Conservation (phyloP, 306 rosid genomes). For the Vigna nakashimae region DNA sequence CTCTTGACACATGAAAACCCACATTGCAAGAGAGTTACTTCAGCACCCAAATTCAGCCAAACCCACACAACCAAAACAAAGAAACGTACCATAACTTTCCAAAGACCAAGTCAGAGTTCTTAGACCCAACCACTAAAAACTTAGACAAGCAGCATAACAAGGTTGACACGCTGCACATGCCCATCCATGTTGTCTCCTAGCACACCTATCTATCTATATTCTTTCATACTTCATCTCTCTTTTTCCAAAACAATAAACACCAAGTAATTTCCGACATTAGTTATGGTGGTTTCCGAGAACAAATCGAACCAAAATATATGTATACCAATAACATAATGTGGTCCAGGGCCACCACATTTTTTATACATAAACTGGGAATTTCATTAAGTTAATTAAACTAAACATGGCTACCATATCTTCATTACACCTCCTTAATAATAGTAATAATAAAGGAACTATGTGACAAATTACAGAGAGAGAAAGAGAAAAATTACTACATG, state of each 20-base stretch:
- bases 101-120: conserved; percentile 18
- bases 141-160: conserved; percentile 1
- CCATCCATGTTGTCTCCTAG: background rate
- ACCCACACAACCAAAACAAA: background rate
- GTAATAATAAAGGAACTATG: conserved; percentile 40
- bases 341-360: conserved; percentile 33
- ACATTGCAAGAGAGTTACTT: background rate
- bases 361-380: conserved; percentile 22
- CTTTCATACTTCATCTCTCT: background rate
- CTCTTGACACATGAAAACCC: background rate
- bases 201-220: background rate
- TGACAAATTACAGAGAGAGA: conserved; percentile 37
- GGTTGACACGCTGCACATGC: conserved; percentile 34
- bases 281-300: background rate
- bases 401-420: conserved; percentile 36
- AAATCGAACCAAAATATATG: background rate
- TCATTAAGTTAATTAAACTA: conserved; percentile 40
- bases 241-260: background rate
- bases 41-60: conserved; percentile 1
- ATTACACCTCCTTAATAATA: conserved; percentile 26
- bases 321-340: background rate
- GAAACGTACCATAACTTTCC: background rate
- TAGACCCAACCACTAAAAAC: conserved; percentile 1
- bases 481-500: conserved; percentile 6
- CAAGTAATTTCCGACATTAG: background rate